Evolutionary conservation across 371 early-diverging fungal genomes (phyloP).

Genomic region (Apophysomyces ossiformis): DNA sequence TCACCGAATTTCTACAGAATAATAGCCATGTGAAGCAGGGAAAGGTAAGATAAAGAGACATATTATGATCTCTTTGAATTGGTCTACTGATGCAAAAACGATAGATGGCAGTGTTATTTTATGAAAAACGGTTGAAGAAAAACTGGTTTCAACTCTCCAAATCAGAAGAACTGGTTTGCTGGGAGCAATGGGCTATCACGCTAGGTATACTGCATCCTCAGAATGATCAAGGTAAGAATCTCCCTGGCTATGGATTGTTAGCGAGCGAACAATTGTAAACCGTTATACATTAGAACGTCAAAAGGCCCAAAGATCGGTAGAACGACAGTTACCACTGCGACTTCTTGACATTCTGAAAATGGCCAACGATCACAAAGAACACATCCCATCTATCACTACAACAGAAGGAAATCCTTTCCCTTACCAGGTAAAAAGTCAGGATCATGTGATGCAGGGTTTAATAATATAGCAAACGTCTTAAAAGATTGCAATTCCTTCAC

Average conservation of each 20-base stretch:
- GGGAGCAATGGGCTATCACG: conserved; percentile 89
- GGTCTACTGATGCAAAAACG: neutral
- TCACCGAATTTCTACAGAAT: conserved; percentile 42
- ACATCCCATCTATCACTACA: conserved; percentile 87
- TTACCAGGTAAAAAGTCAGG: conserved; percentile 62
- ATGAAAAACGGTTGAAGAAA: conserved; percentile 79
- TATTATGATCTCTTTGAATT: neutral
- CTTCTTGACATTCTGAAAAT: conserved; percentile 71
- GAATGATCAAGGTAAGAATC: conserved; percentile 64
- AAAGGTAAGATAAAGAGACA: conserved; percentile 36
- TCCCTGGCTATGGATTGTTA: too few relatives aligned
- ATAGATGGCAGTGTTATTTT: conserved; percentile 70
- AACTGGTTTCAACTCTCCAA: conserved; percentile 77
- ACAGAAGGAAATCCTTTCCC: conserved; percentile 87
- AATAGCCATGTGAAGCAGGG: conserved; percentile 35
- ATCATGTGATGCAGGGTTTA: neutral
- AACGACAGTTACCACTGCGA: conserved; percentile 41
- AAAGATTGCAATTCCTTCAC: conserved; percentile 44
- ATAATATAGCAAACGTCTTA: neutral
- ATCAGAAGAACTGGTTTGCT: conserved; percentile 82
- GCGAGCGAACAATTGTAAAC: neutral
- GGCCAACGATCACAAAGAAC: conserved; percentile 84
- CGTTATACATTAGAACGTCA: conserved; percentile 31
- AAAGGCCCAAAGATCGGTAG: conserved; percentile 47
- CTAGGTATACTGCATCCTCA: conserved; percentile 61